These are phyloP conservation scores for Brettanomyces anomalus DNA, from an alignment of 805 yeast species.

Conservation along the genomic window DNA sequence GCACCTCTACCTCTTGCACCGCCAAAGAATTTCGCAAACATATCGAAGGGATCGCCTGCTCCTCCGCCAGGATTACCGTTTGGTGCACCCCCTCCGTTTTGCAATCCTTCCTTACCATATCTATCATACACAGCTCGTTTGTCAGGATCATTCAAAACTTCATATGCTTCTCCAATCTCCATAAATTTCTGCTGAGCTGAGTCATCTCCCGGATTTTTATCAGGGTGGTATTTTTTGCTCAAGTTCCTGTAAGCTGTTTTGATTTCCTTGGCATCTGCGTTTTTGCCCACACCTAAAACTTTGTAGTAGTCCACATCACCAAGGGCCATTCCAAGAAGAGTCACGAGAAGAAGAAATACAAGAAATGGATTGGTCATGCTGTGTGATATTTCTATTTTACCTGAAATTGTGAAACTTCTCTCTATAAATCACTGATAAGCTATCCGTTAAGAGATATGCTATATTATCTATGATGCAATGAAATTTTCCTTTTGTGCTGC, in stretches of 20 bases:
- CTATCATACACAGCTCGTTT: slow-evolving; percentile 62
- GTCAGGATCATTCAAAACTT: slow-evolving; percentile 64
- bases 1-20: slow-evolving; percentile 40
- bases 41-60: slow-evolving; percentile 26
- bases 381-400: too few species aligned
- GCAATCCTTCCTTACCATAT: slow-evolving; percentile 69
- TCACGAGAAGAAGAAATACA: not conserved
- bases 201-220: slow-evolving; percentile 77
- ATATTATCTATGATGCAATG: too few species aligned
- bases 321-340: slow-evolving; percentile 10
- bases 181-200: slow-evolving; percentile 81
- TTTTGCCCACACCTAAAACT: slow-evolving; percentile 59
- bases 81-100: slow-evolving; percentile 41
- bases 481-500: too few species aligned
- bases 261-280: slow-evolving; percentile 73
- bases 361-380: not conserved
- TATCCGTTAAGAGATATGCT: too few species aligned
- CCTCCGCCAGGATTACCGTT: slow-evolving; percentile 24
- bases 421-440: not conserved
- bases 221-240: slow-evolving; percentile 88
- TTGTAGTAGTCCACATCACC: slow-evolving; percentile 36
- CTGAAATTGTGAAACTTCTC: not conserved
- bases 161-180: slow-evolving; percentile 91
- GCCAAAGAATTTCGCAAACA: slow-evolving; percentile 52
- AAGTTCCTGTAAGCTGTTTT: slow-evolving; percentile 76